Evolutionary conservation across 148 eudicot genomes (phyloP).

Genomic region (Linanthus parryae): DNA sequence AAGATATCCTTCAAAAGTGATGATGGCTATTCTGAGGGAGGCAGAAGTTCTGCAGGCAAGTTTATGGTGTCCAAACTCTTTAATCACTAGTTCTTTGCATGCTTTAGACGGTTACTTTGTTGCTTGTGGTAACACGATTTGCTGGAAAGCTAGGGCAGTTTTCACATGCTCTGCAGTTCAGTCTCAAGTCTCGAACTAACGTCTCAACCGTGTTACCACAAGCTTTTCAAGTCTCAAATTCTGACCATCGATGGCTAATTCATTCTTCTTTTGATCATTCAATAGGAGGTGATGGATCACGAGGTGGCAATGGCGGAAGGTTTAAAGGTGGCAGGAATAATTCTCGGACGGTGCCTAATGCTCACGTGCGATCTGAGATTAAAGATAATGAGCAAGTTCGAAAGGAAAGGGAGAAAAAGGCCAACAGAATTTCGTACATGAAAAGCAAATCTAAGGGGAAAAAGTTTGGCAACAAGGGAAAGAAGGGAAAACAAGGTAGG

Average conservation of each 20-base stretch:
- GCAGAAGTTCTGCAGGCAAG: constrained; percentile 44
- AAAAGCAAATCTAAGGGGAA: constrained; percentile 67
- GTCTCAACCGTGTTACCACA: neutral
- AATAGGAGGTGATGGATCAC: constrained; percentile 40
- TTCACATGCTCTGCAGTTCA: no score
- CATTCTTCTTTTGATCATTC: neutral
- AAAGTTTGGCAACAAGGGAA: constrained; percentile 56
- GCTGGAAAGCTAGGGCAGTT: no score
- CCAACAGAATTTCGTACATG: constrained; percentile 36
- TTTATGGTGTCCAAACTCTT: no score
- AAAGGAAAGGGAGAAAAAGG: constrained; percentile 81
- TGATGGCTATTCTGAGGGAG: constrained; percentile 35
- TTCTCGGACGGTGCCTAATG: constrained; percentile 57
- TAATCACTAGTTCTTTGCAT: neutral
- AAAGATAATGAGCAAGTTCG: constrained; percentile 80
- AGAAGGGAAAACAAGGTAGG: constrained; percentile 25
- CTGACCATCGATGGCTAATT: neutral
- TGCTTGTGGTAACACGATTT: no score
- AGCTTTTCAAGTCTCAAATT: neutral
- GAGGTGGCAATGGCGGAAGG: constrained; percentile 36
- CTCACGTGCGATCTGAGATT: constrained; percentile 81
- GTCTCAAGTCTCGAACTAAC: no score
- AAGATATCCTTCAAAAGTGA: constrained; percentile 42
- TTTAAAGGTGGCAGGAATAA: constrained; percentile 52
- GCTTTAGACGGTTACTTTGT: neutral